These are phyloP conservation scores for Fusarium duplospermum DNA, from an alignment of 2,329 filamentous ascomycete species.

Conservation along the genomic window DNA sequence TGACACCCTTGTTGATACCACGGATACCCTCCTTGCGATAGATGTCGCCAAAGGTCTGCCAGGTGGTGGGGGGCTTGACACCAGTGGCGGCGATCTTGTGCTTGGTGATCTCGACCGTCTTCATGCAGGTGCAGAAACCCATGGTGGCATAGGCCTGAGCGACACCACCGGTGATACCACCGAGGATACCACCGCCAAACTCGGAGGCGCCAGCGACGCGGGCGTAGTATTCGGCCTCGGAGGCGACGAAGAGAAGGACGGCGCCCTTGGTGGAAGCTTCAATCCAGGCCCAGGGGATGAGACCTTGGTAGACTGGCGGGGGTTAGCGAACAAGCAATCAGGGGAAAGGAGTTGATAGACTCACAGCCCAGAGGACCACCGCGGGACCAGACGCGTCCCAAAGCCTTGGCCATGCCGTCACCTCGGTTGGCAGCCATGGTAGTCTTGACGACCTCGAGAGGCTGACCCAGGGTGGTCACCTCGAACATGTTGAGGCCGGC, in stretches of 20 bases:
- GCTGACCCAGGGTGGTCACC: slow-evolving; percentile 76
- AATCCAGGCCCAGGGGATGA: slow-evolving; percentile 99
- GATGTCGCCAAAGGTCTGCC: slow-evolving; percentile 96
- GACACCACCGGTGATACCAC: slow-evolving; percentile 93
- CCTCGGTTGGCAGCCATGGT: slow-evolving; percentile 98
- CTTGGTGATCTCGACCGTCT: slow-evolving; percentile 99
- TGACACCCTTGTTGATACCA: slow-evolving; percentile 98
- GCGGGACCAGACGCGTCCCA: slow-evolving; percentile 90
- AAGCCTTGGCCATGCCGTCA: slow-evolving; percentile 85
- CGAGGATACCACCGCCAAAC: slow-evolving; percentile 88
- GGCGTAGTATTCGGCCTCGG: slow-evolving; percentile 96
- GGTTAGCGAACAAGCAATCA: neutral
- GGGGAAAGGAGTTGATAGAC: slow-evolving; percentile 46
- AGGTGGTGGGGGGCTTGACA: slow-evolving; percentile 88
- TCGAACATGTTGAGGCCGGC: slow-evolving; percentile 97
- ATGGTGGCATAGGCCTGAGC: slow-evolving; percentile 99
- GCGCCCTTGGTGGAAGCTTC: slow-evolving; percentile 99
- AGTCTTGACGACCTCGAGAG: slow-evolving; percentile 98
- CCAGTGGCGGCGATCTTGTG: slow-evolving; percentile 90
- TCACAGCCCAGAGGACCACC: slow-evolving; percentile 94
- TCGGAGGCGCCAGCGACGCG: slow-evolving; percentile 84
- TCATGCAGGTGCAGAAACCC: slow-evolving; percentile 99
- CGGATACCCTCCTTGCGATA: slow-evolving; percentile 93
- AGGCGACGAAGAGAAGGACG: slow-evolving; percentile 98
- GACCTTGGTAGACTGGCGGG: slow-evolving; percentile 94